Conservation (phyloP, 2,329 filamentous ascomycete genomes). For the Ceratocystis cacaofunesta region DNA sequence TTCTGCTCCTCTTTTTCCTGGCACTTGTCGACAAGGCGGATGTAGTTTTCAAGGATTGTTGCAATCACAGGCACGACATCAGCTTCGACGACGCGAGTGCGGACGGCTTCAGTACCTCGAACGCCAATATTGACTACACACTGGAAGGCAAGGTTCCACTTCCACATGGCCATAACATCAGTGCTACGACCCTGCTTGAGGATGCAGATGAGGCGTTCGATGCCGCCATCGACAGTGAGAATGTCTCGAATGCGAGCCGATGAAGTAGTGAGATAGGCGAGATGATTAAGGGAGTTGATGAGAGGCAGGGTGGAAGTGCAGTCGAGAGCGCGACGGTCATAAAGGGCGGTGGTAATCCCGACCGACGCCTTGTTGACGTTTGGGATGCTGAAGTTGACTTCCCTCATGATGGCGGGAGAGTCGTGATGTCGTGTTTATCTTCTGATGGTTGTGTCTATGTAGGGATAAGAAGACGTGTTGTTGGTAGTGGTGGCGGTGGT, state of each 20-base stretch:
- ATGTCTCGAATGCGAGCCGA: slow-evolving; percentile 96
- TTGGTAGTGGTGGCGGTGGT: background rate
- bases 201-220: slow-evolving; percentile 92
- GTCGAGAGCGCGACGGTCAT: slow-evolving; percentile 91
- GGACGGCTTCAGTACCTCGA: slow-evolving; percentile 81
- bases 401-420: slow-evolving; percentile 59
- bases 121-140: slow-evolving; percentile 99
- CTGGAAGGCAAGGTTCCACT: slow-evolving; percentile 98
- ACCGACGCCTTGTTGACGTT: slow-evolving; percentile 99
- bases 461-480: background rate
- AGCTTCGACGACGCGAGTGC: slow-evolving; percentile 90
- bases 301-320: slow-evolving; percentile 95
- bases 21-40: slow-evolving; percentile 86
- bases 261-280: slow-evolving; percentile 94
- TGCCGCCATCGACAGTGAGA: slow-evolving; percentile 93
- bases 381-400: slow-evolving; percentile 98
- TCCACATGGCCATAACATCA: slow-evolving; percentile 99
- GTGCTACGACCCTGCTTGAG: slow-evolving; percentile 93
- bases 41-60: slow-evolving; percentile 95
- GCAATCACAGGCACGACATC: slow-evolving; percentile 99
- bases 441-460: background rate
- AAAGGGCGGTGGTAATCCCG: slow-evolving; percentile 94
- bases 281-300: slow-evolving; percentile 97
- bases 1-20: slow-evolving; percentile 50
- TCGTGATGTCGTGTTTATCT: background rate